Evolutionary conservation across 2,329 filamentous ascomycete species (phyloP).

Genomic region (Podosphaera fusca): DNA sequence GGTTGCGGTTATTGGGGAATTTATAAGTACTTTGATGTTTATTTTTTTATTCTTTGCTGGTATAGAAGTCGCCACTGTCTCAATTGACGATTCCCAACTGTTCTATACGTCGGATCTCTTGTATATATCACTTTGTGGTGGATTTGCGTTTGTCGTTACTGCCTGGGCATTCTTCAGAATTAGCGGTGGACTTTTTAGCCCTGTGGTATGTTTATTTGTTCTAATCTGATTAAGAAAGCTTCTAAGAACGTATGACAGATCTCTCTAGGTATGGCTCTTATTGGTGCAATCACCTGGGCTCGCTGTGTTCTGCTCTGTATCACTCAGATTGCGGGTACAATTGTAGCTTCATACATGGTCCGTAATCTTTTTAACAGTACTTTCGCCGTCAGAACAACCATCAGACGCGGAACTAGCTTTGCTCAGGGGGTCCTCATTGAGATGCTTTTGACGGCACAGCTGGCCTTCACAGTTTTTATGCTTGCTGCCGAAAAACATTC

Average conservation of each 20-base stretch:
- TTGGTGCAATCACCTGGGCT: slow-evolving; percentile 17
- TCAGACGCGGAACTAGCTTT: slow-evolving; percentile 19
- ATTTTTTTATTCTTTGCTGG: slow-evolving; percentile 15
- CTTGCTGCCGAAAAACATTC: slow-evolving; percentile 27
- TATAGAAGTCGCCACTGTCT: slow-evolving; percentile 9
- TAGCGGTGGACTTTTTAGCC: slow-evolving; percentile 28
- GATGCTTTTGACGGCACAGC: slow-evolving; percentile 24
- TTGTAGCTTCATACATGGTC: slow-evolving; percentile 21
- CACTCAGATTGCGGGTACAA: slow-evolving; percentile 16
- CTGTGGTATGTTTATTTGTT: slow-evolving; percentile 17
- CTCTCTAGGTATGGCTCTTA: slow-evolving; percentile 18
- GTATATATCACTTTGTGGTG: slow-evolving; percentile 13
- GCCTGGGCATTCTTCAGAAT: slow-evolving; percentile 27
- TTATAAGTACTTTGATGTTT: slow-evolving; percentile 24
- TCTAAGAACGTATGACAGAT: slow-evolving; percentile 9
- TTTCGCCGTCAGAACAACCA: slow-evolving; percentile 21
- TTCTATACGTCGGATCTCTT: slow-evolving; percentile 9
- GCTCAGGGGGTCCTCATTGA: slow-evolving; percentile 27
- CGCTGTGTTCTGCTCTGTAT: slow-evolving; percentile 15
- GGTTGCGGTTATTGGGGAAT: slow-evolving; percentile 25
- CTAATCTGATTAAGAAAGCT: neutral
- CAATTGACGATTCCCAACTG: slow-evolving; percentile 15
- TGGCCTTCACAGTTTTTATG: slow-evolving; percentile 28
- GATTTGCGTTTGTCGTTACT: slow-evolving; percentile 19
- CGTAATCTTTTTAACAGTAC: slow-evolving; percentile 21